These are phyloP conservation scores for Ogataea hybrid DNA, from an alignment of 1,139 yeast species.

Conservation along the genomic window DNA sequence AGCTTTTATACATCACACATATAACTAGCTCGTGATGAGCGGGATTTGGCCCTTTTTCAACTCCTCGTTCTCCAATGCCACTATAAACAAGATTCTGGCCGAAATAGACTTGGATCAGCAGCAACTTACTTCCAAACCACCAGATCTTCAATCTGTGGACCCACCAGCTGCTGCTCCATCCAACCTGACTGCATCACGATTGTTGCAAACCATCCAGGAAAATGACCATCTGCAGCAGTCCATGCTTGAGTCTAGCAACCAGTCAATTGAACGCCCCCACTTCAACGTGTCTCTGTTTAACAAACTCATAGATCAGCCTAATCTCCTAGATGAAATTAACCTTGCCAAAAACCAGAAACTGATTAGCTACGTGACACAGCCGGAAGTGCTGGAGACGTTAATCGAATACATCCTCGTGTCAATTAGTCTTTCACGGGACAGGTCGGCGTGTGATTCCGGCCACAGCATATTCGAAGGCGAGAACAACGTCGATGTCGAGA, in stretches of 20 bases:
- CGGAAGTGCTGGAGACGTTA: conserved; percentile 60
- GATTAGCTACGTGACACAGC: conserved; percentile 73
- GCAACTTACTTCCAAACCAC: conserved; percentile 10
- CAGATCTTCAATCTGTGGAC: conserved; percentile 20
- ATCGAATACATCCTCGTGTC: conserved; percentile 59
- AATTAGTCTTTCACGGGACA: conserved; percentile 14
- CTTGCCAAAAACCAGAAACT: conserved; percentile 78
- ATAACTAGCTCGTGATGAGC: conserved; percentile 25
- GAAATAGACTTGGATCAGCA: conserved; percentile 34
- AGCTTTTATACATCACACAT: neutral
- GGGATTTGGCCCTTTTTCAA: conserved; percentile 37
- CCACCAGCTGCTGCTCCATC: conserved; percentile 21
- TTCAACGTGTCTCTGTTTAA: conserved; percentile 42
- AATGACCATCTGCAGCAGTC: conserved; percentile 24
- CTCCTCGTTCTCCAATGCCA: conserved; percentile 33
- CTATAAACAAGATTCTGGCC: conserved; percentile 32
- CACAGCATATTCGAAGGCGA: conserved; percentile 24
- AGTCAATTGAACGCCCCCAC: neutral
- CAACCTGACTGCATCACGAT: conserved; percentile 31
- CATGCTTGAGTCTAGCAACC: conserved; percentile 4
- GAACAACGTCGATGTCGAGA: conserved; percentile 17
- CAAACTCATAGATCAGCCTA: conserved; percentile 80
- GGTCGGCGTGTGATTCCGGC: conserved; percentile 6
- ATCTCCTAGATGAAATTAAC: conserved; percentile 72
- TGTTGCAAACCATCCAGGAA: conserved; percentile 33